A percentile compares a stretch with the other conserved stretches of the same genome.
phyloP scores from a whole-genome alignment of 164 flowering plant genomes.

The Kalanchoe fedtschenkoi region DNA sequence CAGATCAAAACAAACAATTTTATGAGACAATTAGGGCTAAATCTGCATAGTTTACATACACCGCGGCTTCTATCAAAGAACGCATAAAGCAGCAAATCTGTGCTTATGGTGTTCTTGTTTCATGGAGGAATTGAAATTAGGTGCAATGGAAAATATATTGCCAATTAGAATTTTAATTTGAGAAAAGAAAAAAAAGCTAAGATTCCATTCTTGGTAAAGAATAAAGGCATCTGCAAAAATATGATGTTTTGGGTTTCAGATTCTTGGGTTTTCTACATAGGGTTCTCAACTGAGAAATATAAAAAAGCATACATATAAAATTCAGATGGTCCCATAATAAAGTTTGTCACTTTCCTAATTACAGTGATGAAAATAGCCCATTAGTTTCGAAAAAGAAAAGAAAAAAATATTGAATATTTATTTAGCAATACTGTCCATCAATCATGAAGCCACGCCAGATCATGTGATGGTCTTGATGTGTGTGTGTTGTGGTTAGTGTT shows the following conservation, averaged over 20 bases:
- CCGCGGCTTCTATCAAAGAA: too few relatives aligned
- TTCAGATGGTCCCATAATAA: neutral
- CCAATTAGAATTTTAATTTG: neutral
- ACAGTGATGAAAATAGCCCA: neutral
- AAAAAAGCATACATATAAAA: neutral
- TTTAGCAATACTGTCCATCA: neutral
- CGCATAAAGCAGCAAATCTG: too few relatives aligned
- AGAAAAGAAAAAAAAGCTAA: neutral
- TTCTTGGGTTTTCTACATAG: neutral
- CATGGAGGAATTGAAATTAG: too few relatives aligned
- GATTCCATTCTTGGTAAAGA: neutral
- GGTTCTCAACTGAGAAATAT: neutral
- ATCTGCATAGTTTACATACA: too few relatives aligned
- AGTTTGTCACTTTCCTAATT: neutral
- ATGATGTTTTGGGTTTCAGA: conserved; percentile 4
- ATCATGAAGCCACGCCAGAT: neutral
- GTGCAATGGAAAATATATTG: neutral
- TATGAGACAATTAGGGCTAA: too few relatives aligned
- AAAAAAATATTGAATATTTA: neutral
- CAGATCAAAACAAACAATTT: too few relatives aligned
- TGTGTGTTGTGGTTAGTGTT: neutral
- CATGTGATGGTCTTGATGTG: neutral
- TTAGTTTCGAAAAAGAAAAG: neutral
- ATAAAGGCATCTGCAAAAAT: neutral
- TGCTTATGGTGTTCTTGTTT: too few relatives aligned